These are phyloP conservation scores for Ceratobasidium sp. DNA, from an alignment of 1,284 basidiomycete species.

Conservation along the genomic window DNA sequence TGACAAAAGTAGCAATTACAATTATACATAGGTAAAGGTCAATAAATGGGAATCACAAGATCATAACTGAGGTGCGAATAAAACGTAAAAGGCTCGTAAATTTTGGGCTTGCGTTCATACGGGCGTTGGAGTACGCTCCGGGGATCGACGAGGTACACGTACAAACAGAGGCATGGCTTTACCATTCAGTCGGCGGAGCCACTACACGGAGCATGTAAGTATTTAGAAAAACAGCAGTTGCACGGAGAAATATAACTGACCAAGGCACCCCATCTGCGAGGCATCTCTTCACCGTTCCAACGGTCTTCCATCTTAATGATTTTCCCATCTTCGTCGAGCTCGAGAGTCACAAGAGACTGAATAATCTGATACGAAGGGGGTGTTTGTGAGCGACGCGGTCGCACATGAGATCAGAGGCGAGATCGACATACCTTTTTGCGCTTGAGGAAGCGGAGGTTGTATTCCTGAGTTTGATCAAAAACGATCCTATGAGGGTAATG, in stretches of 20 bases:
- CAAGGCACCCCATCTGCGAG: conserved; percentile 36
- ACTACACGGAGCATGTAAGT: conserved; percentile 45
- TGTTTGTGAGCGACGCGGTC: conserved; percentile 50
- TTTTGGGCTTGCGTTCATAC: not conserved
- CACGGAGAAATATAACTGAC: conserved; percentile 18
- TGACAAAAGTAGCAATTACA: conserved; percentile 19
- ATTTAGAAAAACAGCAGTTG: conserved; percentile 1
- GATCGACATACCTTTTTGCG: conserved; percentile 65
- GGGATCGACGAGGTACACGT: conserved; percentile 44
- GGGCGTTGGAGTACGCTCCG: conserved; percentile 14
- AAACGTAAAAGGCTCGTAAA: not conserved
- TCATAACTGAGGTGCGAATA: not conserved
- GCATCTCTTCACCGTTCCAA: conserved; percentile 38
- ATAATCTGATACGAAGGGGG: conserved; percentile 8
- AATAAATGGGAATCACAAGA: not conserved
- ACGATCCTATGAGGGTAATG: conserved; percentile 68
- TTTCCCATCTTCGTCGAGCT: conserved; percentile 87
- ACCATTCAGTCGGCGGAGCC: conserved; percentile 66
- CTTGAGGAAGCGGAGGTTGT: conserved; percentile 68
- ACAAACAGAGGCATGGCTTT: conserved; percentile 61
- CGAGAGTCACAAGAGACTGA: conserved; percentile 60
- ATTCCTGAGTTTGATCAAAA: conserved; percentile 72
- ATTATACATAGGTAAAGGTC: conserved; percentile 20
- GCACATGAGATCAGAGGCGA: not conserved
- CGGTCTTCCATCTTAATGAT: conserved; percentile 71